A percentile compares a stretch with the other conserved stretches of the same genome.
phyloP scores from a whole-genome alignment of 176 grass and related monocot species.

The Rhynchospora pubera region DNA sequence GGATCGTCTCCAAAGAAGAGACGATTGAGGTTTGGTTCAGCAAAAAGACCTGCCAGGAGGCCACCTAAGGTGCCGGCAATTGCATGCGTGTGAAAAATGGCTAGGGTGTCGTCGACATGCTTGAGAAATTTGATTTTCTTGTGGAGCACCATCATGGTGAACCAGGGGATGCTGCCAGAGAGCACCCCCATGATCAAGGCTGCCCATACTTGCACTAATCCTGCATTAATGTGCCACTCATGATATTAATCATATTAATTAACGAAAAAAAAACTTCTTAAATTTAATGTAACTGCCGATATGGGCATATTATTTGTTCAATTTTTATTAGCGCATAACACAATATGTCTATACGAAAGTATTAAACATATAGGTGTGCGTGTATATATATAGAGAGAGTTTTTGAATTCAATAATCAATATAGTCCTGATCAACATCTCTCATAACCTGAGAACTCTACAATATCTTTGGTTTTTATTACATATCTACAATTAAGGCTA shows the following conservation, averaged over 20 bases:
- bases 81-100: slow-evolving; percentile 72
- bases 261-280: neutral
- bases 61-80: slow-evolving; percentile 62
- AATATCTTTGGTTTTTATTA: neutral
- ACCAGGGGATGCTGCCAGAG: slow-evolving; percentile 70
- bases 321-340: neutral
- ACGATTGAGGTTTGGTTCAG: slow-evolving; percentile 45
- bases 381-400: too few species aligned
- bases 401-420: too few species aligned
- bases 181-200: slow-evolving; percentile 57
- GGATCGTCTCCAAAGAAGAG: slow-evolving; percentile 79
- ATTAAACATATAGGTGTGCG: neutral
- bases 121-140: slow-evolving; percentile 37
- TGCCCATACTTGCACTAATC: slow-evolving; percentile 70
- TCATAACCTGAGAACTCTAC: neutral
- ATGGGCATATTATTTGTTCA: too few species aligned
- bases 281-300: too few species aligned
- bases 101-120: slow-evolving; percentile 67
- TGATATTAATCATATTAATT: neutral
- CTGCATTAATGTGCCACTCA: neutral
- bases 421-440: neutral
- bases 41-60: slow-evolving; percentile 46
- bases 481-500: neutral
- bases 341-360: neutral
- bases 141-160: slow-evolving; percentile 88